phyloP scores from a whole-genome alignment of 352 stramenopile species.

The Pythium guiyangense region DNA sequence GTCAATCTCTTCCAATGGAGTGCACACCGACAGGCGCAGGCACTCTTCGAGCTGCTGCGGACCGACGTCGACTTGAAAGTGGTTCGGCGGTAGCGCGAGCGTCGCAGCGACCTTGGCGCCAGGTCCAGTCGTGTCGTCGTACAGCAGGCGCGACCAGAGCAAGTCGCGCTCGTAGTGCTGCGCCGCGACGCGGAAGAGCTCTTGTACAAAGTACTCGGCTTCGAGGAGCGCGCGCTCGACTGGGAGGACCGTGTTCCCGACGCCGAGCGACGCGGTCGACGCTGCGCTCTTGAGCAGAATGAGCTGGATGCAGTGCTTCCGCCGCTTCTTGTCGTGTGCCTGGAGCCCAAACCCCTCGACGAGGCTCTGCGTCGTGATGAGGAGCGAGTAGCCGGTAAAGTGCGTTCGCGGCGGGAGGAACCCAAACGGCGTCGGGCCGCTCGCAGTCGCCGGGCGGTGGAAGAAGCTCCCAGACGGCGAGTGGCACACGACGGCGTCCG shows the following conservation, averaged over 20 bases:
- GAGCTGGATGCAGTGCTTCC: constrained; percentile 68
- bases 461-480: constrained; percentile 77
- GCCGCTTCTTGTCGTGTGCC: constrained; percentile 34
- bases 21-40: constrained; percentile 76
- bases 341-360: constrained; percentile 23
- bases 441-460: constrained; percentile 38
- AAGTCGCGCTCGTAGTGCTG: constrained; percentile 85
- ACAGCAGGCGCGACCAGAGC: constrained; percentile 80
- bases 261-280: constrained; percentile 21
- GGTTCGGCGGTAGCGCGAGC: constrained; percentile 41
- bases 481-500: constrained; percentile 76
- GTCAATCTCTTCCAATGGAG: constrained; percentile 71
- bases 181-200: constrained; percentile 72
- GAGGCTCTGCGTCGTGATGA: constrained; percentile 73
- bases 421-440: constrained; percentile 18
- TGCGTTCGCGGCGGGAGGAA: constrained; percentile 16
- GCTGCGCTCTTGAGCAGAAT: constrained; percentile 54
- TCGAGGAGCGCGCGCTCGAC: constrained; percentile 68
- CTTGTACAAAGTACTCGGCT: constrained; percentile 67
- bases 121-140: constrained; percentile 50
- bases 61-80: constrained; percentile 72
- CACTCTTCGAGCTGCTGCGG: constrained; percentile 84
- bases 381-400: constrained; percentile 55
- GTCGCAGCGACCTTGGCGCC: constrained; percentile 47
- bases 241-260: constrained; percentile 46